These are phyloP conservation scores for Sugiyamaella pinicola DNA, from an alignment of 1,139 yeast genomes.

Conservation along the genomic window DNA sequence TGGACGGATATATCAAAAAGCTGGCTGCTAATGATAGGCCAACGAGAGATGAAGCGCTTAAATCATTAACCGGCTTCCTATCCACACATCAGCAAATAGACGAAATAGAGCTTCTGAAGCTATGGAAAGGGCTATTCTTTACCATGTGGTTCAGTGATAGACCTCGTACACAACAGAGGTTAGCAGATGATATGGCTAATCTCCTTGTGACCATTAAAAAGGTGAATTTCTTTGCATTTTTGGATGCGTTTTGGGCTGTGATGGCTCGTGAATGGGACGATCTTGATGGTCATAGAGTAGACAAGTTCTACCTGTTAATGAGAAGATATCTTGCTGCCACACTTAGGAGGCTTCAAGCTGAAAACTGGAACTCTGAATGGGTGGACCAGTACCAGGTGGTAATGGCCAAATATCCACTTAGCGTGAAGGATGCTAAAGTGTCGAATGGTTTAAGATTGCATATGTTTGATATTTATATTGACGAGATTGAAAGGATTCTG, in stretches of 20 bases:
- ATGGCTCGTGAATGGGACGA: slow-evolving; percentile 81
- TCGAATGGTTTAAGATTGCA: slow-evolving; percentile 85
- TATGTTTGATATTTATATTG: slow-evolving; percentile 77
- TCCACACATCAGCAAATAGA: slow-evolving; percentile 47
- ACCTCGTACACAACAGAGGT: slow-evolving; percentile 84
- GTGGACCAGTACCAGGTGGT: slow-evolving; percentile 52
- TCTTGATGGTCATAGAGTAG: slow-evolving; percentile 76
- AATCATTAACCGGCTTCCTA: slow-evolving; percentile 63
- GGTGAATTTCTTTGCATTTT: slow-evolving; percentile 53
- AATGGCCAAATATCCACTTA: slow-evolving; percentile 43
- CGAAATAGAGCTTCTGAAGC: slow-evolving; percentile 66
- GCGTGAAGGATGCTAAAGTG: slow-evolving; percentile 47
- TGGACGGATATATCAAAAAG: slow-evolving; percentile 55
- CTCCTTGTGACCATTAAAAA: slow-evolving; percentile 51
- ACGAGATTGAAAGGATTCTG: slow-evolving; percentile 74
- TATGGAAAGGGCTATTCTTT: slow-evolving; percentile 92
- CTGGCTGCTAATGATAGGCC: slow-evolving; percentile 80
- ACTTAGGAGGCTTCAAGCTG: slow-evolving; percentile 55
- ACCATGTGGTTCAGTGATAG: slow-evolving; percentile 96
- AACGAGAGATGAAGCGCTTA: slow-evolving; percentile 75
- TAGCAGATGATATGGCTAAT: slow-evolving; percentile 73
- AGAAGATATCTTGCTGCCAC: slow-evolving; percentile 74
- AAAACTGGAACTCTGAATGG: slow-evolving; percentile 58
- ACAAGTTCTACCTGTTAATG: slow-evolving; percentile 78
- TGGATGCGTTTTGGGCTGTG: slow-evolving; percentile 80